Evolutionary conservation across 2,329 filamentous ascomycete species (phyloP).

Genomic region (Penicillium sp.): DNA sequence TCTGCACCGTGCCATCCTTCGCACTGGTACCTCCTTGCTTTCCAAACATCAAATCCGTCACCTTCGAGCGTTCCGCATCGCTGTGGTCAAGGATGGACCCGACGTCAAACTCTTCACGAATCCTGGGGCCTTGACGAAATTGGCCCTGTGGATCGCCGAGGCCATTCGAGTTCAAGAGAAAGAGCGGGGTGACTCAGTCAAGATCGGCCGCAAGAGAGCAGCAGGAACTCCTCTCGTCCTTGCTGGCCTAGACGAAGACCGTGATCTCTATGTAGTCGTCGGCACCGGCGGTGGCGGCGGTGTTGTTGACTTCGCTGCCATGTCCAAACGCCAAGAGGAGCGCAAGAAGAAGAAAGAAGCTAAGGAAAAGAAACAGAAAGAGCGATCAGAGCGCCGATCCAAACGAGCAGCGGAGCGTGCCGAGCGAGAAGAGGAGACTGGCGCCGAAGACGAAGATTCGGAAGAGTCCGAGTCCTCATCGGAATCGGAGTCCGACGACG

Average conservation of each 20-base stretch:
- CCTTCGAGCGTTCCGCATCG: slow-evolving; percentile 85
- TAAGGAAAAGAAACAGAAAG: slow-evolving; percentile 55
- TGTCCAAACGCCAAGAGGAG: slow-evolving; percentile 59
- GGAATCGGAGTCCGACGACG: slow-evolving; percentile 49
- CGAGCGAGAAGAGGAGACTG: slow-evolving; percentile 42
- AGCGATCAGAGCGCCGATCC: slow-evolving; percentile 54
- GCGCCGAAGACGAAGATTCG: slow-evolving; percentile 56
- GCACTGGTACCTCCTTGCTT: slow-evolving; percentile 80
- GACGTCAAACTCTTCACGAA: slow-evolving; percentile 88
- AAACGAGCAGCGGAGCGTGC: slow-evolving; percentile 47
- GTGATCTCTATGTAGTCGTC: slow-evolving; percentile 84
- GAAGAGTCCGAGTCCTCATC: slow-evolving; percentile 50
- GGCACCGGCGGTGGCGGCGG: slow-evolving; percentile 81
- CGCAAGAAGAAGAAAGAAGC: slow-evolving; percentile 54
- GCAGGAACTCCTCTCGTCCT: slow-evolving; percentile 75
- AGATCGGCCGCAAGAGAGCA: slow-evolving; percentile 32
- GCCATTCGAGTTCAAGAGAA: slow-evolving; percentile 83
- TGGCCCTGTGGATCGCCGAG: slow-evolving; percentile 89
- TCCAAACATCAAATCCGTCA: slow-evolving; percentile 92
- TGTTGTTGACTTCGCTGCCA: slow-evolving; percentile 56
- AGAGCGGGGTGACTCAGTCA: slow-evolving; percentile 63
- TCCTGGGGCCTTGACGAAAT: slow-evolving; percentile 81
- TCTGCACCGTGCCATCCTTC: slow-evolving; percentile 83
- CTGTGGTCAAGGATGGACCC: slow-evolving; percentile 87
- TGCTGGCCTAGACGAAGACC: slow-evolving; percentile 75